phyloP scores from a whole-genome alignment of 129 eudicot species.

The Logfia minima region DNA sequence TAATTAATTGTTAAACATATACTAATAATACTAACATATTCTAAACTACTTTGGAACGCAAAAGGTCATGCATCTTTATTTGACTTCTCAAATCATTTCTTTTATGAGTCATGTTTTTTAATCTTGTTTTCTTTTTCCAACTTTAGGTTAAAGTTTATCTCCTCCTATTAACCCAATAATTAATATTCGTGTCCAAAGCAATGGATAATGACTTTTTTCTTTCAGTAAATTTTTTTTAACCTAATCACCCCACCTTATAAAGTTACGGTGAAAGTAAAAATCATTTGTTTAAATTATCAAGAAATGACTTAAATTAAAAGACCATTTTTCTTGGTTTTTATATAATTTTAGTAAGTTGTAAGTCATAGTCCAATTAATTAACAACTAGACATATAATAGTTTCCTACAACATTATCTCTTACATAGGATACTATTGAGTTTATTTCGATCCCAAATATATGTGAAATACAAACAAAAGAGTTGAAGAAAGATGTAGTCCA shows the following conservation, averaged over 20 bases:
- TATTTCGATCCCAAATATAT: conserved; percentile 1
- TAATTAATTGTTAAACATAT: not conserved
- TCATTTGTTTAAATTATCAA: no score
- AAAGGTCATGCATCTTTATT: conserved; percentile 30
- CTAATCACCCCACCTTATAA: not conserved
- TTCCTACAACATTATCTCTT: conserved; percentile 19
- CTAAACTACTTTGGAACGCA: conserved; percentile 15
- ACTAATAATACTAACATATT: not conserved
- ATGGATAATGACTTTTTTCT: conserved; percentile 1
- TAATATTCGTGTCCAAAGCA: conserved; percentile 20
- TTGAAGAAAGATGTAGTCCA: conserved; percentile 21
- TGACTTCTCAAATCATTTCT: conserved; percentile 30
- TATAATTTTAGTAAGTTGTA: no score
- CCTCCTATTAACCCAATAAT: conserved; percentile 26
- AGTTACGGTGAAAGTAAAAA: no score
- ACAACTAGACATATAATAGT: not conserved
- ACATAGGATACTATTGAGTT: conserved; percentile 29
- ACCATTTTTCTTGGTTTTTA: not conserved
- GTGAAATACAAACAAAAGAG: not conserved
- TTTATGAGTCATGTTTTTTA: conserved; percentile 33
- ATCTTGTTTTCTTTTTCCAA: conserved; percentile 20
- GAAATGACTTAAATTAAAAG: not conserved
- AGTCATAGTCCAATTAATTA: not conserved
- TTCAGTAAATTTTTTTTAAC: not conserved
- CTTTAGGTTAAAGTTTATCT: conserved; percentile 22